Conservation (phyloP, 345 rosid genomes). For the Corchorus olitorius region DNA sequence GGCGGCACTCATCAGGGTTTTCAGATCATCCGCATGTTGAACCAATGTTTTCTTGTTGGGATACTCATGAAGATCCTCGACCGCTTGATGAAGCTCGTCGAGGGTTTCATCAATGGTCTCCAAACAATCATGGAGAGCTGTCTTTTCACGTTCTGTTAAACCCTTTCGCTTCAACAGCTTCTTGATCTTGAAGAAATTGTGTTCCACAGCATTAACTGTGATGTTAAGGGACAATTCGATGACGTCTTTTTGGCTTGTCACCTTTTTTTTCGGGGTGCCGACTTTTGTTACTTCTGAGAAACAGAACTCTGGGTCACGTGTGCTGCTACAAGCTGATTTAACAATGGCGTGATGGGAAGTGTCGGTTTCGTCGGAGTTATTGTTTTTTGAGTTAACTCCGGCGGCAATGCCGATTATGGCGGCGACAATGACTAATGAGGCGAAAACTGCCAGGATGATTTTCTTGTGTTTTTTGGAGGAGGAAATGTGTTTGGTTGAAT, state of each 20-base stretch:
- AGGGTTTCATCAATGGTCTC: slow-evolving; percentile 86
- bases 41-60: slow-evolving; percentile 63
- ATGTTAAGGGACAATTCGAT: slow-evolving; percentile 55
- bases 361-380: background rate
- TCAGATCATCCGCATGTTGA: slow-evolving; percentile 79
- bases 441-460: slow-evolving; percentile 35
- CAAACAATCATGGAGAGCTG: slow-evolving; percentile 84
- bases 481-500: slow-evolving; percentile 23
- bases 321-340: slow-evolving; percentile 61
- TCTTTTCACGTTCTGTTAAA: slow-evolving; percentile 58
- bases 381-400: slow-evolving; percentile 34
- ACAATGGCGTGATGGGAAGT: slow-evolving; percentile 55
- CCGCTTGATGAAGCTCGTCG: slow-evolving; percentile 66
- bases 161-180: slow-evolving; percentile 28
- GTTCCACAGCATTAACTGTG: slow-evolving; percentile 47
- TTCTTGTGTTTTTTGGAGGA: slow-evolving; percentile 34
- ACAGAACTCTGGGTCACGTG: slow-evolving; percentile 73
- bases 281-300: slow-evolving; percentile 58
- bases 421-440: slow-evolving; percentile 41
- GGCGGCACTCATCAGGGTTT: slow-evolving; percentile 78
- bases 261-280: slow-evolving; percentile 22
- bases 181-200: slow-evolving; percentile 54
- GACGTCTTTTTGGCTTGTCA: slow-evolving; percentile 57
- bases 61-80: slow-evolving; percentile 58
- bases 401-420: slow-evolving; percentile 45